Base-by-base conservation (phyloP, 2,329 filamentous ascomycete species). In the Epichloe coenophiala region DNA sequence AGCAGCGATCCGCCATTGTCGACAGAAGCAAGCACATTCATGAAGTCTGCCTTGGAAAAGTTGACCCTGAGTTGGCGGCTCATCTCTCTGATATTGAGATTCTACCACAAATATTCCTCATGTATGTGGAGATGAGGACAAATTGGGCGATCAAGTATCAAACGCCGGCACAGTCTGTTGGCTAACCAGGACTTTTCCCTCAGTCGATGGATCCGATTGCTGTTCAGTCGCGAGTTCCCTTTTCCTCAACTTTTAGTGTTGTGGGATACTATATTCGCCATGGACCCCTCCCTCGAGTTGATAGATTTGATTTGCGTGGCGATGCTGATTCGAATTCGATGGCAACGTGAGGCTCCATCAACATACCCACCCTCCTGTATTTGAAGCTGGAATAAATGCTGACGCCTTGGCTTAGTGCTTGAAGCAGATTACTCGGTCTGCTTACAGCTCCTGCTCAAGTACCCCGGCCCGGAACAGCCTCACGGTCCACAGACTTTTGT, bases 31-130 rank as follows among this genome's bases (percentile, higher is more conserved):
- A 84, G 60, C 80, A 84, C 58, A 94, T 98, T 54, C 91, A 97
- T 62, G 83, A 95, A 59, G 78, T 85, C 31, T 82, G 87, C 48
- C 71, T 98, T 43, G 80, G 80, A 52, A 83, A 81, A 56, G 75
- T 88, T 33, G 93, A 97, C 62, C 83, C 86, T n/a, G 84, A 89
- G 60, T 75, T 97, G 31, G 84, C 88, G 13, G 73, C 75, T 23
- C 90, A 97, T 64, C 75, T 98, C 17, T 83, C 82, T 52, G 78
- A 80, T 53, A 83, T 96, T 45, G 91, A 96, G 53, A 83, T 98
- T 54, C 70, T 96, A n/a, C 93, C 93, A 1, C 93, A 98, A 60
- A 91, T 98, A 47, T 98, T 97, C 62, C 71, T 97, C 23, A 94
- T 97, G 86, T 93, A 68, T 65, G 75, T 64, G 12, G 15, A 41